A percentile compares a stretch with the other conserved stretches of the same genome.
These are phyloP conservation scores for Xylaria sp. DNA, from an alignment of 2,329 filamentous ascomycete genomes.

Conservation along the genomic window DNA sequence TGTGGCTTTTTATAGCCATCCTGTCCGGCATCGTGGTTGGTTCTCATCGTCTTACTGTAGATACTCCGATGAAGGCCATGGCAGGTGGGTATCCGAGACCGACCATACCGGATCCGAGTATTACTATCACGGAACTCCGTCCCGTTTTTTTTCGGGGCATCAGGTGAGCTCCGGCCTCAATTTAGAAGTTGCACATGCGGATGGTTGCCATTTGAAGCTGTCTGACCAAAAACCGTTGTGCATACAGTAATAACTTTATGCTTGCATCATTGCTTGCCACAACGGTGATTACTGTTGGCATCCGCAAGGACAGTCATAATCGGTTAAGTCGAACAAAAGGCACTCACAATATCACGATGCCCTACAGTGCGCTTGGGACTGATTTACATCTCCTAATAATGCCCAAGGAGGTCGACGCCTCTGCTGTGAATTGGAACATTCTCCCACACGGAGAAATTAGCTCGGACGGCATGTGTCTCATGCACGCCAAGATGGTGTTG, in stretches of 20 bases:
- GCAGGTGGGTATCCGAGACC: not conserved
- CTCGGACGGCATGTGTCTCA: slow-evolving; percentile 8
- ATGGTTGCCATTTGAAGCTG: slow-evolving; percentile 9
- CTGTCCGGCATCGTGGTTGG: not conserved
- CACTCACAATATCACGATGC: not conserved
- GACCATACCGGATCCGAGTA: slow-evolving; percentile 30
- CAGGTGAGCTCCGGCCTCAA: slow-evolving; percentile 26
- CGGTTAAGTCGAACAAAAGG: not conserved
- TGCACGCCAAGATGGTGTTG: slow-evolving; percentile 23
- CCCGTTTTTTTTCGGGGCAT: slow-evolving; percentile 25
- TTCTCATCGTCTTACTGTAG: not conserved
- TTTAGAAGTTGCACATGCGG: slow-evolving; percentile 13
- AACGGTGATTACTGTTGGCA: slow-evolving; percentile 12
- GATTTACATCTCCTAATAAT: not conserved
- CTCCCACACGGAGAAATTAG: slow-evolving; percentile 8
- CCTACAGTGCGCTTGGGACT: not conserved
- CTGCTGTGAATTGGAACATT: not conserved
- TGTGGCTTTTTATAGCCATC: slow-evolving; percentile 16
- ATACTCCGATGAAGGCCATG: slow-evolving; percentile 2
- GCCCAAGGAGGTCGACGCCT: slow-evolving; percentile 27
- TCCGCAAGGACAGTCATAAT: slow-evolving; percentile 1
- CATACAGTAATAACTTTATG: not conserved
- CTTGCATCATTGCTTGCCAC: not conserved
- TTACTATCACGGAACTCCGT: slow-evolving; percentile 18
- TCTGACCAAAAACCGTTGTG: slow-evolving; percentile 1